Evolutionary conservation across 257 asterid species (phyloP), one percentile per base, ranked within the genome.

Genomic region (Solanum appendiculatum): DNA sequence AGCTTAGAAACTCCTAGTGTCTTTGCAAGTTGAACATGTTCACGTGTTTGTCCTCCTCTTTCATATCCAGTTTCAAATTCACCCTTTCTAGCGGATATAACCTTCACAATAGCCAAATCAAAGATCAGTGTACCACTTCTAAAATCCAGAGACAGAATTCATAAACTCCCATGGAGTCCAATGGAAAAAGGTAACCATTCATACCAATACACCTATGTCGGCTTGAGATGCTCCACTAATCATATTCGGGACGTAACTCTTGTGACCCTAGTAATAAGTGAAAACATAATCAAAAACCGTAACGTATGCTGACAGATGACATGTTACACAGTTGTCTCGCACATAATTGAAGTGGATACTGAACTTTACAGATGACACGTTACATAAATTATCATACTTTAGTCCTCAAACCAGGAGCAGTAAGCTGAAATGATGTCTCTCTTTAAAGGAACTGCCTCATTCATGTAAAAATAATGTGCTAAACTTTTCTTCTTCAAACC

Each of bases 21-120:
- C 92, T 96, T 97, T 58, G 99, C 99, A 80, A 97, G 98, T 86
- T 94, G 99, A 84, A 97, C 99, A 86, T 96, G 99, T 87, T 97
- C 99, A 48, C 99, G 97, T 69, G 99, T 97, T 92, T 97, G 99
- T 44, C 99, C 99, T 91, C 99, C 99, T 93, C 95, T 96, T 92
- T 97, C 99, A 88, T 93, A 97, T 86, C 99, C 99, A 90, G 99
- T 95, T 91, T 97, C 99, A 85, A 97, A 94, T 89, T 97, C 99
- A 87, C 99, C 99, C 86, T 94, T 96, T 72, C 99, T 93, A 83
- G 99, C 98, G 86, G 99, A 97, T 82, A 97, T 97, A 34, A 95
- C 99, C 99, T 97, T 87, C 54, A 44, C 7, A 54, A 63, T 70
- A 83, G 48, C 54, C 81, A 58, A 73, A 37, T 48, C 11, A 27